Base-by-base conservation (phyloP, 441 rosid species). In the Brassica hybrid region DNA sequence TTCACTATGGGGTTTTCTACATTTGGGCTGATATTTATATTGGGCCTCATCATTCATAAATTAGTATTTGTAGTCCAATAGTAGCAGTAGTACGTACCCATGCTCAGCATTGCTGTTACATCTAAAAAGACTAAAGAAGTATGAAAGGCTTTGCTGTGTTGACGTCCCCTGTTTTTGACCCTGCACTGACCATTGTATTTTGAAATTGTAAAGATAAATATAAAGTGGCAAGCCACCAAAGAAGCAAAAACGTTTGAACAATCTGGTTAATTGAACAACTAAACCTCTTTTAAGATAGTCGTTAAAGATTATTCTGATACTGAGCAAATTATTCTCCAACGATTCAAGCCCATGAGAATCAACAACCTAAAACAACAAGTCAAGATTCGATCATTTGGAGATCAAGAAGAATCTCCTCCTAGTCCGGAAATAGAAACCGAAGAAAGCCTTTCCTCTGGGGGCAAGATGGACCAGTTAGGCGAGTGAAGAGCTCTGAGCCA, bases 401-500 rank as follows among this genome's bases (percentile, higher is more conserved):
- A 34, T 76, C 62, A n/a, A n/a, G n/a, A 80, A 57, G 25, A 50
- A 71, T 23, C 67, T 45, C 65, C 77, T 18, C 32, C 66, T n/a
- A n/a, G n/a, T 54, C 75, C 71, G 57, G 80, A 78, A 11, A 87
- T 50, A 36, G 76, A 79, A 78, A 91, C 71, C 5, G 56, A 54
- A 32, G 74, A 84, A 66, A 83, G 13, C 82, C 96, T 85, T 76
- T 88, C 86, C 38, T 83, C 83, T 70, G 78, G 87, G 12, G 88
- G 97, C 74, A 93, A 76, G 70, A 91, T 71, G 0, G 86, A 89
- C 97, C 97, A 94, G 71, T 91, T 94, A 0, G 99, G 99, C 0
- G 96, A 89, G 41, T 88, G 94, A 14, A 88, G 83, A 11, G 96
- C 98, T 81, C 90, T 86, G 67, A 94, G 62, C 97, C 98, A 94